Conservation (phyloP, 352 stramenopile genomes). For the Phytophthora pini region DNA sequence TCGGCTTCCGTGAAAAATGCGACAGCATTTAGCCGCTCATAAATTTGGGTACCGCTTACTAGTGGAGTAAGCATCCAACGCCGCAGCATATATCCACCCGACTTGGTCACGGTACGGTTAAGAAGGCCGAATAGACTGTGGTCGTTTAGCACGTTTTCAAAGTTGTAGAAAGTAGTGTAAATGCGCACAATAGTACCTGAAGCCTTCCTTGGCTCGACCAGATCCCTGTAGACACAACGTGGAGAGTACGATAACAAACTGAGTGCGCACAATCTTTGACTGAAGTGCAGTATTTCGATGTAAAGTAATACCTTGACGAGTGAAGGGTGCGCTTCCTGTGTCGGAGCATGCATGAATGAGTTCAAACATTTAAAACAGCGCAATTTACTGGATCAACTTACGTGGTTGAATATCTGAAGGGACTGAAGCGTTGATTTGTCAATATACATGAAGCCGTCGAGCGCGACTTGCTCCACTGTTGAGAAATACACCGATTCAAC, state of each 20-base stretch:
- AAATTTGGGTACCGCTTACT: slow-evolving; percentile 50
- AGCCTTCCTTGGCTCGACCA: slow-evolving; percentile 85
- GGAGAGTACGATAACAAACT: not conserved
- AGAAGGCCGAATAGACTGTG: slow-evolving; percentile 77
- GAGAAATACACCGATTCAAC: slow-evolving; percentile 59
- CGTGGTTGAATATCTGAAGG: slow-evolving; percentile 85
- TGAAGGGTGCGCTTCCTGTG: slow-evolving; percentile 81
- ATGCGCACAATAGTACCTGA: slow-evolving; percentile 52
- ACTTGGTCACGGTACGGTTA: slow-evolving; percentile 83
- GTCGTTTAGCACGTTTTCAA: slow-evolving; percentile 4
- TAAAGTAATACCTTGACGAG: slow-evolving; percentile 63
- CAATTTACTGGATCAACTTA: slow-evolving; percentile 29
- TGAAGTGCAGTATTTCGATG: not conserved
- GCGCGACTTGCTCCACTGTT: slow-evolving; percentile 64
- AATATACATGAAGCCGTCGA: slow-evolving; percentile 86
- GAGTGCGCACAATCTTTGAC: too few relatives aligned
- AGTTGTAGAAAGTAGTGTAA: not conserved
- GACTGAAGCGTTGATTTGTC: slow-evolving; percentile 73
- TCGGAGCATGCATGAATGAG: slow-evolving; percentile 10
- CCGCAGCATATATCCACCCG: slow-evolving; percentile 60
- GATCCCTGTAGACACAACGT: slow-evolving; percentile 39
- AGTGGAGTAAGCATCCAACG: slow-evolving; percentile 86
- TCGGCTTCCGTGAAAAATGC: slow-evolving; percentile 60
- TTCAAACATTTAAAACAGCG: not conserved
- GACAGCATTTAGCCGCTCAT: slow-evolving; percentile 61